Conservation (phyloP, 192 early-diverging fungal genomes). For the Coemansia sp. region DNA sequence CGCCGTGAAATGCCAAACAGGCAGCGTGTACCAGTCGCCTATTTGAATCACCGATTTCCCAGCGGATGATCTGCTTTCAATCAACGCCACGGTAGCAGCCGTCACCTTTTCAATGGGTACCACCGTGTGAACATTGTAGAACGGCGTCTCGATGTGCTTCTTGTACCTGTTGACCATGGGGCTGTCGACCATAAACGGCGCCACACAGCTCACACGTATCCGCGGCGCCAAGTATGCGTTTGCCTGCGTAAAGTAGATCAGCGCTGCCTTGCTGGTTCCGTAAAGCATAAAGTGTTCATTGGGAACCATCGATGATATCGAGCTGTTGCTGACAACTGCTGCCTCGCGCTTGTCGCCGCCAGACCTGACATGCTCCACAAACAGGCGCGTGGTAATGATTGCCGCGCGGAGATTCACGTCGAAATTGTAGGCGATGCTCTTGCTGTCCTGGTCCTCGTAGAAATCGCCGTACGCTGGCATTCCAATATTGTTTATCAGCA, state of each 20-base stretch:
- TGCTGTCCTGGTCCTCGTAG: conserved; percentile 22
- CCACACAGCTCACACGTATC: conserved; percentile 29
- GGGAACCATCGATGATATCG: conserved; percentile 31
- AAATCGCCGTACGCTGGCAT: conserved; percentile 16
- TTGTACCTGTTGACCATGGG: conserved; percentile 4
- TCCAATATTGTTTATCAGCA: conserved; percentile 25
- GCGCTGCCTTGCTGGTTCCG: conserved; percentile 28
- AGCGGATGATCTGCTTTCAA: conserved; percentile 17
- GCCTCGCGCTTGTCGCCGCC: conserved; percentile 19
- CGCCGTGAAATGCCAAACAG: conserved; percentile 23
- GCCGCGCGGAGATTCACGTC: conserved; percentile 38
- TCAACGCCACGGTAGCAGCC: conserved; percentile 15
- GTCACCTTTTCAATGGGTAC: conserved; percentile 2
- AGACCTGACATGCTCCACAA: conserved; percentile 24
- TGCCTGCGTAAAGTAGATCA: conserved; percentile 39
- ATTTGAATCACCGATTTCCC: conserved; percentile 28
- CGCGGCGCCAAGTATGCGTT: conserved; percentile 8
- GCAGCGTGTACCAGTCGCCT: conserved; percentile 22
- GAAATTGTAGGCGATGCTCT: conserved; percentile 24
- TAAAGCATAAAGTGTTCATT: conserved; percentile 21
- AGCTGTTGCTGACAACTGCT: conserved; percentile 20
- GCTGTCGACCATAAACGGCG: conserved; percentile 26
- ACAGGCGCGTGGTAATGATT: conserved; percentile 36
- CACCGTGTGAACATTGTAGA: neutral
- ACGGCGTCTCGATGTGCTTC: conserved; percentile 3